Evolutionary conservation across 106 monocot species (phyloP).

Genomic region (Platanthera zijinensis): DNA sequence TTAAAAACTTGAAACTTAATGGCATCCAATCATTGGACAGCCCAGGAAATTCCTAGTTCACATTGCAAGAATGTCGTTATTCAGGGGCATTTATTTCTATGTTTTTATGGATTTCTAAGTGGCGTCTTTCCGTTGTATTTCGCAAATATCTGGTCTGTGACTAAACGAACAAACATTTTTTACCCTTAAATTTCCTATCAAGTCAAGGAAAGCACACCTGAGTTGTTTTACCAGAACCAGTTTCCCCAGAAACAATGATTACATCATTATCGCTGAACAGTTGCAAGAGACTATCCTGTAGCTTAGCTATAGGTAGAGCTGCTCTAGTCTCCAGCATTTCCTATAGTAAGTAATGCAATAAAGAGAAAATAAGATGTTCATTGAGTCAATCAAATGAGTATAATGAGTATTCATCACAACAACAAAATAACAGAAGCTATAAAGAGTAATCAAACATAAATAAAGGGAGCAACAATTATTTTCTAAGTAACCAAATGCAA

Average conservation of each 20-base stretch:
- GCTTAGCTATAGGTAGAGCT: constrained; percentile 68
- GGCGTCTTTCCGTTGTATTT: background rate
- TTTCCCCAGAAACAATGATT: constrained; percentile 92
- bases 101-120: background rate
- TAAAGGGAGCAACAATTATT: background rate
- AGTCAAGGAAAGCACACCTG: constrained; percentile 46
- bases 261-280: constrained; percentile 69
- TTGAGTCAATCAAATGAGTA: background rate
- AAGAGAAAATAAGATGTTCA: background rate
- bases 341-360: constrained; percentile 18
- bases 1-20: background rate
- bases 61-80: background rate
- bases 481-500: constrained; percentile 4
- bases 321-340: constrained; percentile 77
- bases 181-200: background rate
- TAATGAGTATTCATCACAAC: background rate
- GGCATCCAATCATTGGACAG: background rate
- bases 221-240: constrained; percentile 97
- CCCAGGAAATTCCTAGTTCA: background rate
- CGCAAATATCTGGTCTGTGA: background rate
- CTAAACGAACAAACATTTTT: background rate
- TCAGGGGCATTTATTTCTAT: background rate
- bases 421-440: background rate
- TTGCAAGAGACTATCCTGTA: constrained; percentile 54
- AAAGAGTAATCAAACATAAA: background rate